Evolutionary conservation across 2,329 filamentous ascomycete species (phyloP), one percentile per base, ranked within the genome.

Genomic region (Claviceps citrina): DNA sequence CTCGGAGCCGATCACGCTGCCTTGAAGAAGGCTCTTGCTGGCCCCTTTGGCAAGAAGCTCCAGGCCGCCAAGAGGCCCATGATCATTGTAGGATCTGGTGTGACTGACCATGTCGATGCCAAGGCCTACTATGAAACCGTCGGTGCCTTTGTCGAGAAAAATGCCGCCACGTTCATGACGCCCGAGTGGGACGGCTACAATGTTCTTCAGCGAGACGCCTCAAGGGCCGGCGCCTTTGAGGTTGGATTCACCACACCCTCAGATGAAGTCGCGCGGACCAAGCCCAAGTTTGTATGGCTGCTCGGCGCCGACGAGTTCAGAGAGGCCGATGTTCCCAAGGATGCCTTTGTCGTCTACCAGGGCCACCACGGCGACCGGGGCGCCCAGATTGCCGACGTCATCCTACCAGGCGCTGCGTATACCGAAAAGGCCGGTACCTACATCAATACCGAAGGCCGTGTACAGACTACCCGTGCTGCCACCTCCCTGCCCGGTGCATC

Each of bases 171-270:
- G 67, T 95, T 98, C 70, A 67, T 75, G 55, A 94, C 84, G 5
- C 67, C 77, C 15, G 86, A 94, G 61, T 96, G 93, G 86, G 91
- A 94, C 60, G 91, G 89, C 44, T 98, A 89, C 73, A 98, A 95
- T 60, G 78, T 98, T 45, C 78, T 98, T 39, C 91, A 98, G 65
- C 79, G 89, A 48, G 82, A 85, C 46, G 91, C 91, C 44, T 95
- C 91, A 46, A 81, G 89, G 51, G 82, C 82, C 28, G 91, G 86
- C 58, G 91, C 91, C 45, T 98, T 86, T 58, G 91, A 98, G 65
- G 78, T 98, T 52, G 91, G 91, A 54, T 98, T 95, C 64, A 84
- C 84, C 27, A 80, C 85, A 12, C 84, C 87, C 36, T 94, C 85
- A 13, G 65, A 78, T 2, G 74, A 77, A 48, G 84, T 93, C 46